phyloP scores from a whole-genome alignment of 257 asterid species.

The Solanum clarkiae region DNA sequence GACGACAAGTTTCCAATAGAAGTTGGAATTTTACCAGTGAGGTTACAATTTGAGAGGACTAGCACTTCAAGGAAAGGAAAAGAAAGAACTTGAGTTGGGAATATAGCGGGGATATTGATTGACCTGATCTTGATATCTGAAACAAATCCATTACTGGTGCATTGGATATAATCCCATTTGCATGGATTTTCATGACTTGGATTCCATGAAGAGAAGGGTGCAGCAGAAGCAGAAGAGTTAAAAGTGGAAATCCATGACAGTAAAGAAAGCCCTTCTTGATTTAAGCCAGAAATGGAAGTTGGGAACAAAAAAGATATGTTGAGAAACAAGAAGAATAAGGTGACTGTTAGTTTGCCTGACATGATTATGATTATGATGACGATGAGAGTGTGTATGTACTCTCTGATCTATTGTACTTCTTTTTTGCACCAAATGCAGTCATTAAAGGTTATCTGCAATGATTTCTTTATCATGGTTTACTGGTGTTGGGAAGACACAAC shows the following conservation, averaged over 20 bases:
- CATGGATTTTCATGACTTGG: constrained; percentile 37
- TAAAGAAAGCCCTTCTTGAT: constrained; percentile 51
- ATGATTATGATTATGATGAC: constrained; percentile 17
- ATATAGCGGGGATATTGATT: constrained; percentile 34
- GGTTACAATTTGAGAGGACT: constrained; percentile 35
- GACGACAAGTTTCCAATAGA: constrained; percentile 35
- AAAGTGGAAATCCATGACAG: constrained; percentile 54
- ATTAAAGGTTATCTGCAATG: constrained; percentile 6
- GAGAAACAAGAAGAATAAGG: constrained; percentile 28
- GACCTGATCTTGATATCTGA: constrained; percentile 37
- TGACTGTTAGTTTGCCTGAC: constrained; percentile 19
- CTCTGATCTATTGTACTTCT: constrained; percentile 5
- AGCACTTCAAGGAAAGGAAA: constrained; percentile 34
- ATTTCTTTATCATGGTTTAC: constrained; percentile 10
- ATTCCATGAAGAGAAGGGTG: constrained; percentile 51
- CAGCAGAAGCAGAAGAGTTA: constrained; percentile 34
- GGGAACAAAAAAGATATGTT: constrained; percentile 10
- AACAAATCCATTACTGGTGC: constrained; percentile 29
- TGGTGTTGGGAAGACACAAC: not conserved
- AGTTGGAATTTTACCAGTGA: constrained; percentile 43
- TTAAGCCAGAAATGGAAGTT: constrained; percentile 31
- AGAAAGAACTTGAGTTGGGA: constrained; percentile 39
- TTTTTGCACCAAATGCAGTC: constrained; percentile 6
- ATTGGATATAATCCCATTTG: constrained; percentile 54
- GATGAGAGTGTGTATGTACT: not conserved